These are phyloP conservation scores for Salix purpurea DNA, from an alignment of 345 rosid species.

Conservation along the genomic window DNA sequence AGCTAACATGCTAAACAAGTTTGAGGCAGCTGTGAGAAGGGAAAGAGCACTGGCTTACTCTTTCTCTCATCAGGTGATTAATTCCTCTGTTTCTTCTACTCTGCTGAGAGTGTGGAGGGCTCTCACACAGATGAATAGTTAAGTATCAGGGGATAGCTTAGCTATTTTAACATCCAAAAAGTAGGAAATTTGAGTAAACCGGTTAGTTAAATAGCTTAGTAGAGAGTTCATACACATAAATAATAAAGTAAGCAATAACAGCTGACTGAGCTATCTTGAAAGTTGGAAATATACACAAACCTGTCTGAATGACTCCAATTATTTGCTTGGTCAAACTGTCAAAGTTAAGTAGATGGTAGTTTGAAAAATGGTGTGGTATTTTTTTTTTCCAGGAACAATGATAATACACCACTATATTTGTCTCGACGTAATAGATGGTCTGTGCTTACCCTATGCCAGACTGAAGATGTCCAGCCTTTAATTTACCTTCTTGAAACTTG, in stretches of 20 bases:
- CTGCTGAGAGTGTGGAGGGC: neutral
- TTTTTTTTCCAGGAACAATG: neutral
- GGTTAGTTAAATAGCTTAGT: neutral
- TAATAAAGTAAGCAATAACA: too few relatives aligned
- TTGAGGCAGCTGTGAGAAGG: conserved; percentile 91
- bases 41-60: conserved; percentile 90
- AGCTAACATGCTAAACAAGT: conserved; percentile 68
- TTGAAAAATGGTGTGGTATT: neutral
- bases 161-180: neutral
- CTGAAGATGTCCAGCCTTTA: neutral
- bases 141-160: neutral
- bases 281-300: neutral
- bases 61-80: conserved; percentile 80
- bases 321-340: neutral
- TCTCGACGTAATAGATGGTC: neutral
- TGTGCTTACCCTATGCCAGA: neutral
- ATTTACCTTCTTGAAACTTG: neutral
- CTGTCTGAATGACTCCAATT: neutral
- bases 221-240: neutral
- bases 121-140: neutral
- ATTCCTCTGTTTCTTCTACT: neutral
- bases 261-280: neutral
- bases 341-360: neutral
- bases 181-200: neutral
- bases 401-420: neutral